Base-by-base conservation (phyloP, 2,329 filamentous ascomycete species). In the Cryphonectria japonica region DNA sequence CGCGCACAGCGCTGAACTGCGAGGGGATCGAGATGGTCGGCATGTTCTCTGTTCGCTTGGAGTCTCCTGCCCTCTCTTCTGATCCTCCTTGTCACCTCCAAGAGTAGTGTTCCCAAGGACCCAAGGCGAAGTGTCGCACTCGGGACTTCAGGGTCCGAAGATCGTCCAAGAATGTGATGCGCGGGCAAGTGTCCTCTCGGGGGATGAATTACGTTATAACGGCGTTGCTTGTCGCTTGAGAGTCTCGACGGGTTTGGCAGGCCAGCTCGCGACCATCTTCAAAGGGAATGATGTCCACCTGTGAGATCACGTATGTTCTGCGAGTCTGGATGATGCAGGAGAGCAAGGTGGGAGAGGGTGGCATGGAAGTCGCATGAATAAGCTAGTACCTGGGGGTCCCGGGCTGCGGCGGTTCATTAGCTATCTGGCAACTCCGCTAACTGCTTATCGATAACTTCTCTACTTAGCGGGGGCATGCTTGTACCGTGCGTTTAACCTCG, bases 1-100 rank as follows among this genome's bases (percentile, higher is more conserved):
- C 86, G 75, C 93, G 90, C 73, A 87, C 81, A 43, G 91, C 89
- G 81, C 91, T 95, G 81, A 97, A 91, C 70, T 76, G 86, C 8
- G 63, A 65, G 75, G 78, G 85, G 78, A 80, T 73, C 50, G 75
- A 77, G 60, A 78, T 77, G 37, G 74, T 68, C 75, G 82, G 79
- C 71, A 77, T 80, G 26, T 22, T 73, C 50, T 69, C 9, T 67
- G 16, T 60, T 46, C 14, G 13, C 37, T 60, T 59, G 9, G 19
- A 29, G 14, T 61, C 29, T 32, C 54, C 41, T 34, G 32, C 26
- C n/a, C 19, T 43, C 37, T 46, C 63, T 32, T 32, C 43, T 43
- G 67, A 32, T 16, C 37, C 16, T 32, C 4, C 39, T 22, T 34
- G 5, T 50, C 54, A 34, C 54, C 26, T 59, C 54, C 5, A 16